Percentiles rank a stretch among this genome's conserved stretches.
Evolutionary conservation across 495 filamentous ascomycete species (phyloP).

Genomic region (Niebla homalea): DNA sequence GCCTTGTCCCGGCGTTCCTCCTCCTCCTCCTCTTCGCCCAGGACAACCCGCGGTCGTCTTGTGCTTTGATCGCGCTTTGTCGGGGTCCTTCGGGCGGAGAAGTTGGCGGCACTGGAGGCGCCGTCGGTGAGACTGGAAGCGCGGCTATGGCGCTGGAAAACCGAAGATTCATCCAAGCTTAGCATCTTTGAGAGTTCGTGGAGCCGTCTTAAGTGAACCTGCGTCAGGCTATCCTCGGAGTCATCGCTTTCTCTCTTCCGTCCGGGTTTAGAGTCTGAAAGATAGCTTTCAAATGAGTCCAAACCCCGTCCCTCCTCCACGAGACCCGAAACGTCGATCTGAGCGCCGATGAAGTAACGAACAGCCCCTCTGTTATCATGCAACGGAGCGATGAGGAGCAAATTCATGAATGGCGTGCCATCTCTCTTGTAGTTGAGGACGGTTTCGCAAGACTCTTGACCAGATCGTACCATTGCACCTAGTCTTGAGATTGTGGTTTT

Average conservation of each 20-base stretch:
- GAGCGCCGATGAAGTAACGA: constrained; percentile 49
- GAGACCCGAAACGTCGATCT: constrained; percentile 48
- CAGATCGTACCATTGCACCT: constrained; percentile 31
- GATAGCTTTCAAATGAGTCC: constrained; percentile 35
- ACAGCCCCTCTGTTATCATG: constrained; percentile 45
- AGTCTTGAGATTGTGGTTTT: constrained; percentile 33
- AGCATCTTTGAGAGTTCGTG: constrained; percentile 16
- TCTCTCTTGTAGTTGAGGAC: constrained; percentile 31
- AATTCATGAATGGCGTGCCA: constrained; percentile 56
- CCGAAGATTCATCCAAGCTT: constrained; percentile 13
- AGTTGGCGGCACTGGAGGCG: constrained; percentile 6
- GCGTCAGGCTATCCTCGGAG: neutral
- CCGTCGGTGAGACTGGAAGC: constrained; percentile 10
- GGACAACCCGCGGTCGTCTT: constrained; percentile 7
- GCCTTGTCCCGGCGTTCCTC: constrained; percentile 19
- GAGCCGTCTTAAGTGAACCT: constrained; percentile 9
- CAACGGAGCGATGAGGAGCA: constrained; percentile 49
- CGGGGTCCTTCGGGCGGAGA: constrained; percentile 10
- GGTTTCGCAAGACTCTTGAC: constrained; percentile 41
- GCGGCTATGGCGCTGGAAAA: constrained; percentile 10
- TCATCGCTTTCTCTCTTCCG: constrained; percentile 13
- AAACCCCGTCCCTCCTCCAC: constrained; percentile 43
- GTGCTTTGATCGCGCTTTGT: constrained; percentile 20
- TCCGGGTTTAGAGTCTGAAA: constrained; percentile 14
- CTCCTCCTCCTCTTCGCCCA: constrained; percentile 11